Conservation (phyloP, 306 rosid genomes). For the Quercus bicolor region DNA sequence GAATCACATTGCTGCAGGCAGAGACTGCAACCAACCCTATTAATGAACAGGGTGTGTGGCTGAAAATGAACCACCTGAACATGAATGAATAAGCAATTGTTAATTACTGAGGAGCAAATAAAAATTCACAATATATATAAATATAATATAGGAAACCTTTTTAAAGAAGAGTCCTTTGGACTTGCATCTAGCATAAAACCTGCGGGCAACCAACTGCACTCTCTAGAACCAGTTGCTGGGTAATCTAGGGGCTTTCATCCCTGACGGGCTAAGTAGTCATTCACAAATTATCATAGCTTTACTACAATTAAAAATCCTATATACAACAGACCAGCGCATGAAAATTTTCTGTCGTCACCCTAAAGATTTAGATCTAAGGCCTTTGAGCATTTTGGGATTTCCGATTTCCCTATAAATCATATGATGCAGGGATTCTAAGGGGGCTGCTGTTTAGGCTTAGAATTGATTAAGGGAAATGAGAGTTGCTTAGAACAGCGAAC, state of each 20-base stretch:
- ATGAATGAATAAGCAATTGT: slow-evolving; percentile 27
- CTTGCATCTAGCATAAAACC: no score
- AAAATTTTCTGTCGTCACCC: neutral
- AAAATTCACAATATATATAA: neutral
- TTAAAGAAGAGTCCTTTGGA: no score
- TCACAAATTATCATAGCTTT: neutral
- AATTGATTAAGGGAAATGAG: no score
- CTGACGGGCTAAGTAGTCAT: no score
- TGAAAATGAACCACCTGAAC: slow-evolving; percentile 83
- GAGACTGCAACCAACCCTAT: slow-evolving; percentile 82
- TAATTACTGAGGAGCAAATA: neutral
- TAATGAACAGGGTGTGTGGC: slow-evolving; percentile 74
- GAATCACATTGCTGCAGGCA: slow-evolving; percentile 88
- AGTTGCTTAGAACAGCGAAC: no score
- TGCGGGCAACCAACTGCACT: no score
- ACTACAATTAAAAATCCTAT: neutral
- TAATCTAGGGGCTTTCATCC: no score
- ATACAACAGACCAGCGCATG: neutral
- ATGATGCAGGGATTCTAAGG: no score
- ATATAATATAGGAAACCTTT: no score
- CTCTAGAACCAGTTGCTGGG: no score
- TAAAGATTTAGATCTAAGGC: neutral
- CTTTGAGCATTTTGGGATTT: neutral
- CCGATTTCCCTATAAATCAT: no score
- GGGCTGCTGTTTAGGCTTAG: no score